Conservation (phyloP, 352 stramenopile species). For the Aphanomyces astaci region DNA sequence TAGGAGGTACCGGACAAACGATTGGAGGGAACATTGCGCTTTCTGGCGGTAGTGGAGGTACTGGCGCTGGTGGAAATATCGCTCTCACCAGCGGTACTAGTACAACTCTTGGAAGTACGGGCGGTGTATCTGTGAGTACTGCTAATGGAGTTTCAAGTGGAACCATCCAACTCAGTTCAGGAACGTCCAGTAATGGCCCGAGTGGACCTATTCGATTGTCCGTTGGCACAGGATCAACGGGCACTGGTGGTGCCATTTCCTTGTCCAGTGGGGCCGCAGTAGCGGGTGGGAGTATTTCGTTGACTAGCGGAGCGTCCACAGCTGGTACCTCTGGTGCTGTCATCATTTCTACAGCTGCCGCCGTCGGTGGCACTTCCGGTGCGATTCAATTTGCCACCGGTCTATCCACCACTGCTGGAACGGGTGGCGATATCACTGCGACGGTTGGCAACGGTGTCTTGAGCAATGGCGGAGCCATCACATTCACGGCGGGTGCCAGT, state of each 20-base stretch:
- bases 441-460: not conserved
- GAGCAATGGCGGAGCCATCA: not conserved
- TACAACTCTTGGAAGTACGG: constrained; percentile 22
- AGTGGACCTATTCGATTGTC: constrained; percentile 41
- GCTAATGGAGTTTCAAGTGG: constrained; percentile 39
- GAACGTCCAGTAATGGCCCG: constrained; percentile 40
- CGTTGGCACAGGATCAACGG: constrained; percentile 41
- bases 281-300: not conserved
- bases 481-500: constrained; percentile 24
- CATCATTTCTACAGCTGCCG: not conserved
- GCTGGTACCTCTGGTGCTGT: not conserved
- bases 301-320: not conserved
- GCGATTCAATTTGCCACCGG: not conserved
- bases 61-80: not conserved
- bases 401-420: not conserved
- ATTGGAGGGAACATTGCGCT: constrained; percentile 26
- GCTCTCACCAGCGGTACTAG: not conserved
- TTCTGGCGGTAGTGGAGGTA: constrained; percentile 26
- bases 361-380: constrained; percentile 1
- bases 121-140: constrained; percentile 1
- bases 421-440: not conserved
- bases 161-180: constrained; percentile 35
- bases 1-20: constrained; percentile 42
- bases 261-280: not conserved
- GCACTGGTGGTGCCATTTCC: constrained; percentile 29